Evolutionary conservation across 208 protist genomes (phyloP).

Genomic region (Histomonas meleagridis): DNA sequence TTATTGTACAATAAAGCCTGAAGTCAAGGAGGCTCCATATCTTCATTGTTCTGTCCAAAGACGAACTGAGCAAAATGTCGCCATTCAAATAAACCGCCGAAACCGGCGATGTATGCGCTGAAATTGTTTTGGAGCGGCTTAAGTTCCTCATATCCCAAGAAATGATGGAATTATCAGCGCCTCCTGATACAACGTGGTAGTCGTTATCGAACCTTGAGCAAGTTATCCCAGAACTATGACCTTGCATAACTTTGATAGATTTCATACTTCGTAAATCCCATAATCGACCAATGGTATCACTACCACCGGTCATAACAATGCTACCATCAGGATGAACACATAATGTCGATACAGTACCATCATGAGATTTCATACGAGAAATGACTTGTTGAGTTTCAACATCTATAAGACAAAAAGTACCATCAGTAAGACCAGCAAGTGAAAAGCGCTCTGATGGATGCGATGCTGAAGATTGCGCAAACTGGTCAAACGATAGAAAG

Average conservation of each 20-base stretch:
- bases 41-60: not conserved
- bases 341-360: not conserved
- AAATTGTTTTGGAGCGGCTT: not conserved
- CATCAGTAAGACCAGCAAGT: not conserved
- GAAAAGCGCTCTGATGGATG: not conserved
- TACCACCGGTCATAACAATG: not conserved
- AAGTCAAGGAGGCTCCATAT: slow-evolving; percentile 15
- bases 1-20: not conserved
- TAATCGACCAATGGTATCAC: not conserved
- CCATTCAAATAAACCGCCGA: not conserved
- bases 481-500: not conserved
- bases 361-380: not conserved
- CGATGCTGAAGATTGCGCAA: not conserved
- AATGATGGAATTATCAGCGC: not conserved
- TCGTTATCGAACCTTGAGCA: not conserved
- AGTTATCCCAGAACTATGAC: not conserved
- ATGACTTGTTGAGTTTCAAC: not conserved
- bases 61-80: not conserved
- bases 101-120: not conserved
- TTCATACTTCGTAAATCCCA: not conserved
- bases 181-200: not conserved
- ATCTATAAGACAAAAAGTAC: not conserved
- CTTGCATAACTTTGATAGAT: not conserved
- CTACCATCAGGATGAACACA: not conserved
- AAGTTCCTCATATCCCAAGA: slow-evolving; percentile 22